Percentiles rank a stretch among this genome's conserved stretches.
These are phyloP conservation scores for Adansonia rubrostipa DNA, from an alignment of 441 rosid genomes.

Conservation along the genomic window DNA sequence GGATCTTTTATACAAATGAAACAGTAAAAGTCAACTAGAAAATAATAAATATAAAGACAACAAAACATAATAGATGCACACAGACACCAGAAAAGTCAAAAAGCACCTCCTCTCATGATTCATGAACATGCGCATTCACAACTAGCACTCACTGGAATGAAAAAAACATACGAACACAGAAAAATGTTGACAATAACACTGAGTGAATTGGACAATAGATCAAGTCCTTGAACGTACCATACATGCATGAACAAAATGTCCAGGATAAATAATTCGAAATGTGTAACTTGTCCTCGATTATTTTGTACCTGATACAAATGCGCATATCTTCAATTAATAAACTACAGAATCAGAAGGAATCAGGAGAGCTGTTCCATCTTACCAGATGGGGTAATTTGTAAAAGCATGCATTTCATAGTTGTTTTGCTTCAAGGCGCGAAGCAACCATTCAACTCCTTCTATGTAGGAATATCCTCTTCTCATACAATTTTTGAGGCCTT, in stretches of 20 bases:
- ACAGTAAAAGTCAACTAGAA: not conserved
- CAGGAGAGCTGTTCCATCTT: constrained; percentile 18
- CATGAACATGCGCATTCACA: not conserved
- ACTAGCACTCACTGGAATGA: not conserved
- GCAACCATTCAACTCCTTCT: constrained; percentile 78
- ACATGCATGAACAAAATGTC: constrained; percentile 83
- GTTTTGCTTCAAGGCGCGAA: constrained; percentile 51
- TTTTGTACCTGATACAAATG: constrained; percentile 52
- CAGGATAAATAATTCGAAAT: constrained; percentile 80
- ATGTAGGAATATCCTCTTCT: constrained; percentile 68
- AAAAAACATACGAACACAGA: not conserved
- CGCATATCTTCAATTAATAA: not conserved
- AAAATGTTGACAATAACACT: not conserved
- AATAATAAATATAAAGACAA: not conserved
- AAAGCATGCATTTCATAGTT: constrained; percentile 90
- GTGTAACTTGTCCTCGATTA: constrained; percentile 76
- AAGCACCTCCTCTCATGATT: not conserved
- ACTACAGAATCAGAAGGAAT: constrained; percentile 23
- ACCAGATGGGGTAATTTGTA: constrained; percentile 92
- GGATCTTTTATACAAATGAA: not conserved
- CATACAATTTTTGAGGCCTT: constrained; percentile 81
- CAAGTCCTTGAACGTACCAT: constrained; percentile 49
- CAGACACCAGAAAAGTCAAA: not conserved
- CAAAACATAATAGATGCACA: not conserved
- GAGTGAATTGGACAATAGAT: constrained; percentile 9